Base-by-base conservation (phyloP, 768 basidiomycete species). In the Paxillus involutus region DNA sequence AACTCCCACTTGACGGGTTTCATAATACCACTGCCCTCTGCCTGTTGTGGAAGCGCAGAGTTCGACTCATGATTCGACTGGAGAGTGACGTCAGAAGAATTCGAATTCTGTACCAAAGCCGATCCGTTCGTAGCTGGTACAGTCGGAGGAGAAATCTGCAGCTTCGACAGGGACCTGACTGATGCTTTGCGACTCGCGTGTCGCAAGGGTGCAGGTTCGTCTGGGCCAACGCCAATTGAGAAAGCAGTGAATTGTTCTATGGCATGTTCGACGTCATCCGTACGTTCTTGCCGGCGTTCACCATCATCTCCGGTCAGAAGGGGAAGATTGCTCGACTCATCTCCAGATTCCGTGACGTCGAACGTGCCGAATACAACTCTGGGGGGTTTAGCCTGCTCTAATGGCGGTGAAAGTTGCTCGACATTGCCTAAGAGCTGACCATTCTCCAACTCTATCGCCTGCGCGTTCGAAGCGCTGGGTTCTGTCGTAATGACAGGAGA, bases 351-450 rank as follows among this genome's bases (percentile, higher is more conserved):
- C 3, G 64, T 56, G 21, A 68, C 53, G 37, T 67, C 69, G 51
- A 83, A 80, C 49, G 77, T 82, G 7, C 83, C 83, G 61, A 84
- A 84, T 6, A 81, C 71, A 39, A 84, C 74, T 57, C 52, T 62
- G 36, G 64, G 32, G 9, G 56, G 32, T 17, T 16, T 60, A 3
- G 44, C 43, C 13, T 57, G 59, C 33, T 6, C 44, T 29, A 9
- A 3, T 9, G 16, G 26, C 4, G n/a, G 26, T 45, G 44, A 32
- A 29, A 26, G 4, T 7, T 44, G 6, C 21, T 29, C 14, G 5
- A 12, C 30, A n/a, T 30, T 45, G 11, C 10, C 12, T 14, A 16
- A 2, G 26, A 16, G 24, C n/a, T 32, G 44, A 13, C 43, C 41
- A 11, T 59, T 61, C 46, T 49, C 56, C 17, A 13, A 13, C n/a